Evolutionary conservation across 108 stramenopile genomes (phyloP), one percentile per base, ranked within the genome.

Genomic region (Licmophora abbreviata): DNA sequence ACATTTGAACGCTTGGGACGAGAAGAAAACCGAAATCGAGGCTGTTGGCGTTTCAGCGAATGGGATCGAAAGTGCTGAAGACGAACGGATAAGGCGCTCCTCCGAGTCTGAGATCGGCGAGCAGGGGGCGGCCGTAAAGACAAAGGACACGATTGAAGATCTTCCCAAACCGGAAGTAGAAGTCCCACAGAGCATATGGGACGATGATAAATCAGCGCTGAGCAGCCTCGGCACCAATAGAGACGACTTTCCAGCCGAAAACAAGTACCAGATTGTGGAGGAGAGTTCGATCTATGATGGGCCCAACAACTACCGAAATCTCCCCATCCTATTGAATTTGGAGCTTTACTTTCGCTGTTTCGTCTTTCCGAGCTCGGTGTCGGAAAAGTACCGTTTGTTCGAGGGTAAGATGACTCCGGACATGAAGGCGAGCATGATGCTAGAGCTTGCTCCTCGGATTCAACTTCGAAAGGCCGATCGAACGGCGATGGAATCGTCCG

Each of bases 341-440:
- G 73, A 85, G 25, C 35, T 83, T 14, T 90, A 90, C 54, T 90
- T 85, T 56, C 55, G 67, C 14, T 44, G 51, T 1, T 85, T 68
- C 52, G 79, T 90, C 29, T 90, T 90, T 63, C 69, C 70, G 5
- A 26, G 25, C 27, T 21, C 45, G 3, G n/a, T n/a, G n/a, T n/a
- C n/a, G n/a, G n/a, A n/a, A n/a, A n/a, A n/a, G n/a, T n/a, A n/a
- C n/a, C n/a, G n/a, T n/a, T n/a, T n/a, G n/a, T n/a, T n/a, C n/a
- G 41, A 40, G 22, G 43, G 50, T 32, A 54, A 21, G 44, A 59
- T 21, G 20, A 40, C 27, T 10, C 18, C 34, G 12, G 10, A 0
- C n/a, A n/a, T 37, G 41, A 41, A 29, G 36, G 27, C 29, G 25
- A 24, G 17, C 5, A 1, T 40, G 38, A 20, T 20, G 20, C 20